Conservation (phyloP, 208 protist species). For the Blechomonas ayalai region DNA sequence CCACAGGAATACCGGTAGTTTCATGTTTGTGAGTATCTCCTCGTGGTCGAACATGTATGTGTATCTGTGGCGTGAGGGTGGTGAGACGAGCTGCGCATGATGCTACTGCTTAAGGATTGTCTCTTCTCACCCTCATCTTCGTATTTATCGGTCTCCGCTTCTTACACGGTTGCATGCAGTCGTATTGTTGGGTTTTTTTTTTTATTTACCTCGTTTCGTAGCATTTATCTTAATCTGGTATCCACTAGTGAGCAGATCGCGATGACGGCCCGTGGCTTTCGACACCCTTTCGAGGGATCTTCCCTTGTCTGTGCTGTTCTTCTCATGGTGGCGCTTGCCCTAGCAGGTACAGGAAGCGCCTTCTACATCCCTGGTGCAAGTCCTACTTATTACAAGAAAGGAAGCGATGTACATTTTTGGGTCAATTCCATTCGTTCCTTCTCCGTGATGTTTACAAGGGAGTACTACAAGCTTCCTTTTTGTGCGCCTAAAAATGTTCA, state of each 20-base stretch:
- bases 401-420: conserved; percentile 30
- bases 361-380: conserved; percentile 60
- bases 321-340: neutral
- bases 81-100: too few relatives aligned
- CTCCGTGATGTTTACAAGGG: conserved; percentile 50
- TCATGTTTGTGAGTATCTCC: too few relatives aligned
- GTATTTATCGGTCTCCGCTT: too few relatives aligned
- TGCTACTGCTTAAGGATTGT: too few relatives aligned
- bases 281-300: too few relatives aligned
- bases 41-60: neutral
- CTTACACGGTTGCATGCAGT: conserved; percentile 4
- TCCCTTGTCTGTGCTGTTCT: neutral
- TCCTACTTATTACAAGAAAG: conserved; percentile 39
- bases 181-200: neutral
- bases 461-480: conserved; percentile 69
- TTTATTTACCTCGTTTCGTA: neutral
- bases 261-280: too few relatives aligned
- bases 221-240: neutral
- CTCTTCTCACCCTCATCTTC: too few relatives aligned
- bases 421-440: conserved; percentile 73
- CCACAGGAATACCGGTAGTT: too few relatives aligned
- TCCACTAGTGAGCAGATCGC: too few relatives aligned
- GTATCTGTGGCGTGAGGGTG: too few relatives aligned
- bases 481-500: conserved; percentile 27
- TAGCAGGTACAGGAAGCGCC: conserved; percentile 4